phyloP scores from a whole-genome alignment of 371 early-diverging fungal species.

The Caulochytrium protostelioides region DNA sequence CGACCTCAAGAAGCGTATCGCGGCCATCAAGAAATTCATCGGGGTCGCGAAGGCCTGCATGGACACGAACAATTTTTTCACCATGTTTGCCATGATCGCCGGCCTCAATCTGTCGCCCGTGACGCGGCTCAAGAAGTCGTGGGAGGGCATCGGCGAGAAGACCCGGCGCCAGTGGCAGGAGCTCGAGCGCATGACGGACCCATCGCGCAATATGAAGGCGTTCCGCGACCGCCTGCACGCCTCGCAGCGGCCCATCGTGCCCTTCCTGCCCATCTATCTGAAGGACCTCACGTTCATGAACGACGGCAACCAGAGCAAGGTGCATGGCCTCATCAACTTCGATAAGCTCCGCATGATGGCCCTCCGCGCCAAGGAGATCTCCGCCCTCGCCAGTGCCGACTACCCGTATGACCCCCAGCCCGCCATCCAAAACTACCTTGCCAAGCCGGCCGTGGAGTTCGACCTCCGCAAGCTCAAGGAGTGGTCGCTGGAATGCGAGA shows the following conservation, averaged over 20 bases:
- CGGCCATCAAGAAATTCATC: constrained; percentile 18
- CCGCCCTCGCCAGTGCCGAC: constrained; percentile 7
- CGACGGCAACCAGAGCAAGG: constrained; percentile 27
- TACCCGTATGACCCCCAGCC: constrained; percentile 12
- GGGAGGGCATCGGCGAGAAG: constrained; percentile 26
- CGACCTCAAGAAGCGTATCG: constrained; percentile 20
- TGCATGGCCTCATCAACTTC: constrained; percentile 28
- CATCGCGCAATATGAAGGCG: constrained; percentile 28
- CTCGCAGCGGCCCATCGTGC: constrained; percentile 24
- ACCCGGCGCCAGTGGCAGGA: constrained; percentile 15
- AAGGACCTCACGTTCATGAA: constrained; percentile 35
- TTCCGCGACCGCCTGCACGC: constrained; percentile 18
- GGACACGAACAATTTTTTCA: constrained; percentile 26
- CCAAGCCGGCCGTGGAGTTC: constrained; percentile 22
- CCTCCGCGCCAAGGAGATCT: constrained; percentile 21
- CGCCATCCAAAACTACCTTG: constrained; percentile 22
- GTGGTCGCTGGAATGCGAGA: constrained; percentile 17
- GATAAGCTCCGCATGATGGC: constrained; percentile 33
- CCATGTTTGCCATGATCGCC: constrained; percentile 20
- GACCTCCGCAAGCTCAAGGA: constrained; percentile 21
- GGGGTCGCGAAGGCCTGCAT: constrained; percentile 18
- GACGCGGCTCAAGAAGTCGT: constrained; percentile 26
- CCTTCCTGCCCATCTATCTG: constrained; percentile 30
- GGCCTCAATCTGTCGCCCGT: constrained; percentile 26
- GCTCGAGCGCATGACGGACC: constrained; percentile 21